Conservation (phyloP, 1,139 yeast genomes). For the Yamadazyma trypodendri region DNA sequence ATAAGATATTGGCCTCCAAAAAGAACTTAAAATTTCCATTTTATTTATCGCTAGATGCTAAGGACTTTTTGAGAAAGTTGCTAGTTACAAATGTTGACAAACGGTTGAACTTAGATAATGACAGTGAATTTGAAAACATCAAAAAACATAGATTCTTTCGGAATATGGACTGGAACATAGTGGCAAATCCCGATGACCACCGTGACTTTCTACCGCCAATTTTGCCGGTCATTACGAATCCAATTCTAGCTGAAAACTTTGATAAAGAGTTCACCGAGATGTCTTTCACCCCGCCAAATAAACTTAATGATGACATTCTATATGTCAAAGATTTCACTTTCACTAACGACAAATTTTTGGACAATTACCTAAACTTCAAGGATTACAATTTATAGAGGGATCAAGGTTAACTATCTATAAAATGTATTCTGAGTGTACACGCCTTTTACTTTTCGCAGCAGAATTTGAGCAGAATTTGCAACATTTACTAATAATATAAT, state of each 20-base stretch:
- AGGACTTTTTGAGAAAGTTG: slow-evolving; percentile 71
- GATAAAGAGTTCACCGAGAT: slow-evolving; percentile 86
- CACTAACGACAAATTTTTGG: slow-evolving; percentile 40
- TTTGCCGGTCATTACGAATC: slow-evolving; percentile 80
- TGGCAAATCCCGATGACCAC: slow-evolving; percentile 41
- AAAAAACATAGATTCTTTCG: slow-evolving; percentile 80
- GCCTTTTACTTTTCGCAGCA: not conserved
- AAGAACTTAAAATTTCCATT: slow-evolving; percentile 76
- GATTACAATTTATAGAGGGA: not conserved
- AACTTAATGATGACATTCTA: slow-evolving; percentile 27
- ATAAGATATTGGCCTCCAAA: slow-evolving; percentile 65
- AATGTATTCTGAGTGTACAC: not conserved
- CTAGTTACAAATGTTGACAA: slow-evolving; percentile 73
- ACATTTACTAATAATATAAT: not conserved
- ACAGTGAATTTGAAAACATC: slow-evolving; percentile 44
- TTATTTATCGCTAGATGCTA: slow-evolving; percentile 80
- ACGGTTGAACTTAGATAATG: slow-evolving; percentile 65
- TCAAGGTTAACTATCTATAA: too few relatives aligned
- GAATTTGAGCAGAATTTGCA: not conserved
- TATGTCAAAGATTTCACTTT: slow-evolving; percentile 46
- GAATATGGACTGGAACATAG: slow-evolving; percentile 69
- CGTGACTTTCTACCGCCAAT: slow-evolving; percentile 67
- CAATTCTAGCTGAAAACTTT: slow-evolving; percentile 87
- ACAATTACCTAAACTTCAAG: slow-evolving; percentile 9
- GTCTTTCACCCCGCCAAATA: slow-evolving; percentile 45